Conservation (phyloP, 176 grass and related monocot species). For the Oryza longistaminata region DNA sequence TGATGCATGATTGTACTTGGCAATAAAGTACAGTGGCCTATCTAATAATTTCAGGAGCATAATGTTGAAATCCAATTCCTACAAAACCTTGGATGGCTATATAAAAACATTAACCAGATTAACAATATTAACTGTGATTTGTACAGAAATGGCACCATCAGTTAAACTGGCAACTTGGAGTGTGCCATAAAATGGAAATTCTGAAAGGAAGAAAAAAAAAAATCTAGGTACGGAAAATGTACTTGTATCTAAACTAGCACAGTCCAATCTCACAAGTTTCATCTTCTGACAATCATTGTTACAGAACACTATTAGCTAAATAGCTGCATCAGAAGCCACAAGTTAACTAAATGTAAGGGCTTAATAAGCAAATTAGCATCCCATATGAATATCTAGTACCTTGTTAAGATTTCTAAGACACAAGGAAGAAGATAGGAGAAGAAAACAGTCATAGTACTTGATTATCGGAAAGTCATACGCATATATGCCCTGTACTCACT, state of each 20-base stretch:
- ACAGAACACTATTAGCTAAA: conserved; percentile 1
- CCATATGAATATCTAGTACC: background rate
- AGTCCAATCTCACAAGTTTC: conserved; percentile 4
- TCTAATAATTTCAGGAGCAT: background rate
- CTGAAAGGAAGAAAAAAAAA: background rate
- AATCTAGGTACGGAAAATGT: conserved; percentile 1
- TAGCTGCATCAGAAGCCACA: background rate
- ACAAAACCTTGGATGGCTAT: conserved; percentile 20
- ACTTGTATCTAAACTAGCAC: conserved; percentile 12
- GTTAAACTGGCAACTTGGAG: background rate
- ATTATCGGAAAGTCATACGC: background rate
- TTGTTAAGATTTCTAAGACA: background rate
- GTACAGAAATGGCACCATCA: conserved; percentile 32
- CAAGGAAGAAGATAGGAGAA: background rate
- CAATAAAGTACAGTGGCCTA: conserved; percentile 10
- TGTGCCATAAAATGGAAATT: background rate
- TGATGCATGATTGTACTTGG: conserved; percentile 7
- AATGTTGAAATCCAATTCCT: conserved; percentile 11
- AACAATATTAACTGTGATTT: conserved; percentile 7
- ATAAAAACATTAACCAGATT: background rate
- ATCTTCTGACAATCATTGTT: conserved; percentile 2
- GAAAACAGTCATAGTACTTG: background rate
- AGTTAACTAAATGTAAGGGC: background rate
- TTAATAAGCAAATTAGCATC: conserved; percentile 5
- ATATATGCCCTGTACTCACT: background rate